Evolutionary conservation across 2,329 filamentous ascomycete species (phyloP).

Genomic region (Volutella citrinella): DNA sequence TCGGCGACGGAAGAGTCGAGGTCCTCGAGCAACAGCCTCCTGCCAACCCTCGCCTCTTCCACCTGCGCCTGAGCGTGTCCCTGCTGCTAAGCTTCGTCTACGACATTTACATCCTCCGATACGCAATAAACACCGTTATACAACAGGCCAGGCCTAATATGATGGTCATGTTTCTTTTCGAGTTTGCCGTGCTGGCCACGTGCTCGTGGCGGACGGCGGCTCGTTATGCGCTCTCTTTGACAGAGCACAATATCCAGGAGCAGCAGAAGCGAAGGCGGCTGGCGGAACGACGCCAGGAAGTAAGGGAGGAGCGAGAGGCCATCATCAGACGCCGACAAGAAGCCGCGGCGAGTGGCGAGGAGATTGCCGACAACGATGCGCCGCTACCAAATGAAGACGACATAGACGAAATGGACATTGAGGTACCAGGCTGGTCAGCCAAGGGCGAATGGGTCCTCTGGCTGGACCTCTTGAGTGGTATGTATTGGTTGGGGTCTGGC

Average conservation of each 20-base stretch:
- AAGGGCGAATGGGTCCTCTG: slow-evolving; percentile 92
- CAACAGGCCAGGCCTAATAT: slow-evolving; percentile 90
- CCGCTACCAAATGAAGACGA: slow-evolving; percentile 66
- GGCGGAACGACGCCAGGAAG: slow-evolving; percentile 64
- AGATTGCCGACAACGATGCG: slow-evolving; percentile 49
- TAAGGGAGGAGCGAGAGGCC: slow-evolving; percentile 56
- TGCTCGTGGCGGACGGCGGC: slow-evolving; percentile 75
- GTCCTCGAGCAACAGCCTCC: slow-evolving; percentile 94
- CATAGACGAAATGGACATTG: slow-evolving; percentile 88
- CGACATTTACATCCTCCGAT: slow-evolving; percentile 75
- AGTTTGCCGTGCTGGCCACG: slow-evolving; percentile 84
- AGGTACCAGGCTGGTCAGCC: slow-evolving; percentile 93
- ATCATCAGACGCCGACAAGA: slow-evolving; percentile 49
- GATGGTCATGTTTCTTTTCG: slow-evolving; percentile 99
- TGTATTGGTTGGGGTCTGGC: no score
- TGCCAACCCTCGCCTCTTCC: slow-evolving; percentile 82
- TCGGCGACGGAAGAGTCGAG: slow-evolving; percentile 91
- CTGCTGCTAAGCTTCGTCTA: slow-evolving; percentile 76
- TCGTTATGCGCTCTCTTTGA: slow-evolving; percentile 75
- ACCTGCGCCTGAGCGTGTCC: slow-evolving; percentile 75
- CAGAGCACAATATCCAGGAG: slow-evolving; percentile 72
- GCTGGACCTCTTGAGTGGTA: slow-evolving; percentile 79
- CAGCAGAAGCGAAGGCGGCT: slow-evolving; percentile 70
- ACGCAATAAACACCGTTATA: slow-evolving; percentile 79
- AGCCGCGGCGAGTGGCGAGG: slow-evolving; percentile 51